Conservation (phyloP, 1,139 yeast species). For the Suhomyces panamericanus region DNA sequence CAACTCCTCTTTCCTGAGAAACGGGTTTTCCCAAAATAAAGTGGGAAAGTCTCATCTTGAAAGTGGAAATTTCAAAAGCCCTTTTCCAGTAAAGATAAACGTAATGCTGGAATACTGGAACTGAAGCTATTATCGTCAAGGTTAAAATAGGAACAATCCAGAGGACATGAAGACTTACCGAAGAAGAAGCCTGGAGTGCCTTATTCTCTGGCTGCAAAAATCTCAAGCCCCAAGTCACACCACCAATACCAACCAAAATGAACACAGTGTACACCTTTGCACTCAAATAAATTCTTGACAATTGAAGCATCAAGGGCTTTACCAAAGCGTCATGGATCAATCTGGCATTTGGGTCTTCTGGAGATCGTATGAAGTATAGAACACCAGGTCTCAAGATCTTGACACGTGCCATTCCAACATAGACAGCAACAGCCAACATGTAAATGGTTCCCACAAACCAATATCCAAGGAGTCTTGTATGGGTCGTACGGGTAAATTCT, state of each 20-base stretch:
- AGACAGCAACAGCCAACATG: slow-evolving; percentile 85
- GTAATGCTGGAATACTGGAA: slow-evolving; percentile 29
- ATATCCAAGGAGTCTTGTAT: slow-evolving; percentile 31
- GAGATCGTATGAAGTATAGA: slow-evolving; percentile 85
- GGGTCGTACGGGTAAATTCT: slow-evolving; percentile 22
- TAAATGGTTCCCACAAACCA: slow-evolving; percentile 83
- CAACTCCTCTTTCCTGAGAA: slow-evolving; percentile 73
- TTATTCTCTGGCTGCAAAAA: slow-evolving; percentile 15
- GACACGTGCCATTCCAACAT: slow-evolving; percentile 78
- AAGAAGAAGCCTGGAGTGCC: neutral
- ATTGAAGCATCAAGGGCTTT: slow-evolving; percentile 68
- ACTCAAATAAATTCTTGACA: slow-evolving; percentile 72
- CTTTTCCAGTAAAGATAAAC: slow-evolving; percentile 59
- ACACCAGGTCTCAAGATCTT: slow-evolving; percentile 84
- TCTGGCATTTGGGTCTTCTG: slow-evolving; percentile 89
- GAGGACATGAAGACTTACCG: neutral
- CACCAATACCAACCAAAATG: slow-evolving; percentile 74
- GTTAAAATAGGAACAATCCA: neutral
- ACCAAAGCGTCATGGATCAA: slow-evolving; percentile 87
- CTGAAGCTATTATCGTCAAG: neutral
- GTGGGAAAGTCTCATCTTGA: slow-evolving; percentile 68
- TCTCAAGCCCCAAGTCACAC: slow-evolving; percentile 56
- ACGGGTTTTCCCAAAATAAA: slow-evolving; percentile 70
- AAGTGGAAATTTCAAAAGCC: slow-evolving; percentile 58
- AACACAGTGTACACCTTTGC: slow-evolving; percentile 75